These are phyloP conservation scores for Magnusiomyces ingens DNA, from an alignment of 1,139 yeast genomes.

Conservation along the genomic window DNA sequence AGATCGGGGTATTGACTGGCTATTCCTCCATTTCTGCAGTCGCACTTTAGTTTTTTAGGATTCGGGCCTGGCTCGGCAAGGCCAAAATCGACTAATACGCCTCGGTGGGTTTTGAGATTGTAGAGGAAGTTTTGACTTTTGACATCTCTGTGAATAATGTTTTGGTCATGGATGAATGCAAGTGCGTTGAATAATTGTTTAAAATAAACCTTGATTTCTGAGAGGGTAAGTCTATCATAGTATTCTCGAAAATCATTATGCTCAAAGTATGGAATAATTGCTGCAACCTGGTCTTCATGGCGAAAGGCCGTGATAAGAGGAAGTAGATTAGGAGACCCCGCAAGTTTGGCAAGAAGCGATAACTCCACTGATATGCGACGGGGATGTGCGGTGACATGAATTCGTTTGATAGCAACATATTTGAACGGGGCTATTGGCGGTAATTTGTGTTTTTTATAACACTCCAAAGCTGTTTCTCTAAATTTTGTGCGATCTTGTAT, in stretches of 20 bases:
- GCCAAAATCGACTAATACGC: conserved; percentile 90
- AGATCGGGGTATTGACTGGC: neutral
- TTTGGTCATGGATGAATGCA: conserved; percentile 65
- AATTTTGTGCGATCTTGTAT: neutral
- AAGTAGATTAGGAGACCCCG: conserved; percentile 70
- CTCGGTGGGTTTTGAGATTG: conserved; percentile 66
- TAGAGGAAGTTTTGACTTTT: conserved; percentile 77
- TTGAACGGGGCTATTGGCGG: neutral
- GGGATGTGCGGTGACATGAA: conserved; percentile 93
- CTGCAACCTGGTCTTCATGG: conserved; percentile 84
- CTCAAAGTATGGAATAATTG: conserved; percentile 84
- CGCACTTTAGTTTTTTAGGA: conserved; percentile 7
- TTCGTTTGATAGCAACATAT: conserved; percentile 84
- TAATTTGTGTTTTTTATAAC: neutral
- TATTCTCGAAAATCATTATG: conserved; percentile 85
- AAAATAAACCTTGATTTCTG: conserved; percentile 76
- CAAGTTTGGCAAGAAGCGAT: conserved; percentile 58
- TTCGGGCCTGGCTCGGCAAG: conserved; percentile 51
- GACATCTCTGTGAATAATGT: conserved; percentile 80
- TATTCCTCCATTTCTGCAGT: conserved; percentile 7
- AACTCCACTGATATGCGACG: conserved; percentile 83
- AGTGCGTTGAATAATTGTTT: conserved; percentile 72
- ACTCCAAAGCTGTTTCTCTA: neutral
- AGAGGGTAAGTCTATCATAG: conserved; percentile 69
- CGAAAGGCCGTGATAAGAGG: conserved; percentile 85